Base-by-base conservation (phyloP, 805 yeast species). In the Pichia eremophila region DNA sequence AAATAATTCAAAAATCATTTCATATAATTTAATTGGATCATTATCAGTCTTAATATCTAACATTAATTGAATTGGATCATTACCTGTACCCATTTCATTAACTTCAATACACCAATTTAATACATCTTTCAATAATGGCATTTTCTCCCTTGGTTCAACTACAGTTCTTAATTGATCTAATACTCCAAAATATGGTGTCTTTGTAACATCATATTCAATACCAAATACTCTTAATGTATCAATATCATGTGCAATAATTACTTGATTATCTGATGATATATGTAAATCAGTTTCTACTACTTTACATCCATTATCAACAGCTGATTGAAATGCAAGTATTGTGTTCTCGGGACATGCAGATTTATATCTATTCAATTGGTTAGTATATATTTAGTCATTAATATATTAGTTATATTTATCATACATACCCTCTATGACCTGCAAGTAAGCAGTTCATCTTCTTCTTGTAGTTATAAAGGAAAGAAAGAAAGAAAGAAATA, bases 271-370 rank as follows among this genome's bases (percentile, higher is more conserved):
- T 9, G 52, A 50, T 1, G 72, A 52, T 5, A 67, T 52, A 47
- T 69, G 73, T 11, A 69, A 50, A 53, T 69, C 73, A 1, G 67
- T 59, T 47, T 68, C 72, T 18, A 68, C 54, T 2, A 65, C 62
- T 5, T 53, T 46, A 44, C 69, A 64, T 1, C 70, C 69, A 31
- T 57, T 57, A 15, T 56, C 57, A 12, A 58, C 57, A 1, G 71
- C 71, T 40, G 65, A 61, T 6, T 64, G 58, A 45, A 61, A 68
- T 14, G 70, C 64, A 1, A 54, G 44, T 5, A 68, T 51, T n/a
- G 71, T 65, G 47, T 68, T 68, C 45, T 68, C 71, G 2, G 71
- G 71, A 44, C 44, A 65, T 10, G 44, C 39, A 14, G 53, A 53
- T 29, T 60, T 57, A 49, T 48, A 61, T 10, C 67, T 41, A 31